Percentiles rank a stretch among this genome's conserved stretches.
Evolutionary conservation across 331 rosid genomes (phyloP).

Genomic region (Dryas integrifolia): DNA sequence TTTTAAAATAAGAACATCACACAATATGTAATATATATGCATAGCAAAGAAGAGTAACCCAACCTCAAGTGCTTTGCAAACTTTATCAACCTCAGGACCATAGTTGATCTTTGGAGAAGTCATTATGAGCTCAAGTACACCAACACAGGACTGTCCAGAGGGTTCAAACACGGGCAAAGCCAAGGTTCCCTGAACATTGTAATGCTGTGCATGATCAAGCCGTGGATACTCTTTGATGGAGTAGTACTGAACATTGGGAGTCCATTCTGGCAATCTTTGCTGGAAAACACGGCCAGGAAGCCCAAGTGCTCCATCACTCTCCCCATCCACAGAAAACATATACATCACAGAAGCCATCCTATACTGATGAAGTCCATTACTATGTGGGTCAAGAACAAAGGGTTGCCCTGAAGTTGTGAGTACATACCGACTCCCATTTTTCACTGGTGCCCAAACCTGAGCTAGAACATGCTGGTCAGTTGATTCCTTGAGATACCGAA

Average conservation of each 20-base stretch:
- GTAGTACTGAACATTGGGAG: conserved; percentile 91
- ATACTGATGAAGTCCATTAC: conserved; percentile 79
- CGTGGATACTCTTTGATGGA: conserved; percentile 84
- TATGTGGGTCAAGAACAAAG: conserved; percentile 71
- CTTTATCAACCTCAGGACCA: conserved; percentile 87
- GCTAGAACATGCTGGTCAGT: conserved; percentile 78
- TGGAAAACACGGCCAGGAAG: conserved; percentile 90
- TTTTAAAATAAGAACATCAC: background rate
- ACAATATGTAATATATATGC: background rate
- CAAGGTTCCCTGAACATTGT: conserved; percentile 85
- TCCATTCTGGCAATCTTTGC: conserved; percentile 88
- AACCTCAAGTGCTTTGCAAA: conserved; percentile 98
- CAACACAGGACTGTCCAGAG: conserved; percentile 71
- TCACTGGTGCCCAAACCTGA: conserved; percentile 95
- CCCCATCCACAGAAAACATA: conserved; percentile 69
- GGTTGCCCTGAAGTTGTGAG: conserved; percentile 97
- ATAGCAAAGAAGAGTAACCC: conserved; percentile 28
- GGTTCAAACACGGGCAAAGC: conserved; percentile 96
- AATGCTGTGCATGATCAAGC: conserved; percentile 73
- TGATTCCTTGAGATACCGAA: conserved; percentile 71
- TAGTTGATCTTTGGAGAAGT: conserved; percentile 78
- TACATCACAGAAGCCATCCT: conserved; percentile 69
- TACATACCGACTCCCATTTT: conserved; percentile 47
- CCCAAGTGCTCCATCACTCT: conserved; percentile 57
- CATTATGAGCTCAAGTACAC: conserved; percentile 91